Percentiles rank a stretch among this genome's conserved stretches.
phyloP scores from a whole-genome alignment of 1,139 yeast species.

The Yamadazyma diddensiae region DNA sequence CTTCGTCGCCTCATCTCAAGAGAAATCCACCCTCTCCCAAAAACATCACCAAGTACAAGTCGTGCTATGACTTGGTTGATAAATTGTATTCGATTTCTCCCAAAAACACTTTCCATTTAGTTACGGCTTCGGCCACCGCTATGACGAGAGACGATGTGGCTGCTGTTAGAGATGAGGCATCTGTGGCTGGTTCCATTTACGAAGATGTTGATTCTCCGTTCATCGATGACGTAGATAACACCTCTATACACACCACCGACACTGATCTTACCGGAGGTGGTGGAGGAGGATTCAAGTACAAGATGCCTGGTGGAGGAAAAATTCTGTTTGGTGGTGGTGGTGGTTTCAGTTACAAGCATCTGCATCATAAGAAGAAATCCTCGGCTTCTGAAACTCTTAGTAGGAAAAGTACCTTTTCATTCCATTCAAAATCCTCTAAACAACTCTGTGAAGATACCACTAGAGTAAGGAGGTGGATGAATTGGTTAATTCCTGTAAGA shows the following conservation, averaged over 20 bases:
- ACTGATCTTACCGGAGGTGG: constrained; percentile 23
- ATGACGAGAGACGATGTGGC: constrained; percentile 14
- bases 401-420: neutral
- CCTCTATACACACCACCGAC: constrained; percentile 11
- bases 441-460: constrained; percentile 3
- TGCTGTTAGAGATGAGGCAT: constrained; percentile 4
- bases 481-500: constrained; percentile 12
- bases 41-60: constrained; percentile 14
- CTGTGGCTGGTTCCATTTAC: neutral
- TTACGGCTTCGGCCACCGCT: constrained; percentile 32
- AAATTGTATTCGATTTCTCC: constrained; percentile 42
- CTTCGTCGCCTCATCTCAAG: constrained; percentile 3
- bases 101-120: constrained; percentile 35
- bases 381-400: constrained; percentile 1
- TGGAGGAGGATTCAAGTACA: constrained; percentile 25
- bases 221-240: constrained; percentile 6
- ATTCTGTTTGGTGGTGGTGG: constrained; percentile 28
- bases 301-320: constrained; percentile 23
- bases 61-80: constrained; percentile 31
- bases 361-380: constrained; percentile 3
- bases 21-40: constrained; percentile 3
- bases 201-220: constrained; percentile 1
- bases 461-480: constrained; percentile 3
- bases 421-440: neutral
- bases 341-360: constrained; percentile 23